These are phyloP conservation scores for Poterioochromonas sp. DNA, from an alignment of 352 stramenopile species.

Conservation along the genomic window DNA sequence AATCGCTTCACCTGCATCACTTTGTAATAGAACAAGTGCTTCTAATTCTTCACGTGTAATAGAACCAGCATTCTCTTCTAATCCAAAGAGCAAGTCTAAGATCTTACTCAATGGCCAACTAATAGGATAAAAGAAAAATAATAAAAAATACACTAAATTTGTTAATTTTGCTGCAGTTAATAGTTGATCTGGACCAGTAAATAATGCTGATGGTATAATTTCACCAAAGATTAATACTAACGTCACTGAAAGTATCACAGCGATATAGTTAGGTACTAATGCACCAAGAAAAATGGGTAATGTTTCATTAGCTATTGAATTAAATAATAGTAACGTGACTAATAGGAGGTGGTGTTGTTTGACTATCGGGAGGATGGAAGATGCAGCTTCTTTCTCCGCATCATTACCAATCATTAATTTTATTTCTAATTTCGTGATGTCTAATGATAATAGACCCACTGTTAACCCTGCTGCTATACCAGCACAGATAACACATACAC, in stretches of 20 bases:
- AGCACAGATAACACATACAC: conserved; percentile 46
- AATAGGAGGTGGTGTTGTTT: conserved; percentile 74
- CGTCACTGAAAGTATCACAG: conserved; percentile 88
- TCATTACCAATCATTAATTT: conserved; percentile 50
- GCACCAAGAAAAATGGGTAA: conserved; percentile 83
- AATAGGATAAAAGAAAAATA: conserved; percentile 71
- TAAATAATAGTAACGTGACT: conserved; percentile 81
- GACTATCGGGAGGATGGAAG: conserved; percentile 66
- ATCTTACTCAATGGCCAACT: conserved; percentile 76
- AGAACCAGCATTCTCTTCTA: neutral
- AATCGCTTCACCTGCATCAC: no score
- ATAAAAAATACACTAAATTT: conserved; percentile 69
- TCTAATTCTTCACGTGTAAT: conserved; percentile 33
- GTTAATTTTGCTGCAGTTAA: conserved; percentile 64
- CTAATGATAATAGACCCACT: conserved; percentile 55
- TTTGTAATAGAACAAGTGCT: conserved; percentile 22
- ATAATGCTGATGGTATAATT: conserved; percentile 87
- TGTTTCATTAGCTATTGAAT: conserved; percentile 77
- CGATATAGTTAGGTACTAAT: conserved; percentile 62
- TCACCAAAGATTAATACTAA: conserved; percentile 89
- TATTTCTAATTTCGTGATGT: conserved; percentile 51
- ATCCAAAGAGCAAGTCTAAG: conserved; percentile 60
- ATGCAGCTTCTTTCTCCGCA: conserved; percentile 58
- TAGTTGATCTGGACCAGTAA: conserved; percentile 85
- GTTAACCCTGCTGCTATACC: conserved; percentile 53